Evolutionary conservation across 352 stramenopile species (phyloP).

Genomic region (Blastocystis sp.): DNA sequence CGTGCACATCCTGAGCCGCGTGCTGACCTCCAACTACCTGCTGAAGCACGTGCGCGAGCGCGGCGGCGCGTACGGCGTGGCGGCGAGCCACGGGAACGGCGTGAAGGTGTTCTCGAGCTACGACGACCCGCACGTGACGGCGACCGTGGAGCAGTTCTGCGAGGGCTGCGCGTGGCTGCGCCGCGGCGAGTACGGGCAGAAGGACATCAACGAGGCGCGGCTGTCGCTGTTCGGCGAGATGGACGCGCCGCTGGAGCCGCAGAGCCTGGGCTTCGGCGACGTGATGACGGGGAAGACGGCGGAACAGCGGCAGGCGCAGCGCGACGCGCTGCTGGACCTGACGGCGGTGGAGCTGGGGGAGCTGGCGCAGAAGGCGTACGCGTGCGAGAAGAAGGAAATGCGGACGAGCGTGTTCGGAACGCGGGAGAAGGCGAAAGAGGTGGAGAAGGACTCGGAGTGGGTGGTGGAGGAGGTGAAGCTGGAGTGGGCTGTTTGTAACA

Average conservation of each 20-base stretch:
- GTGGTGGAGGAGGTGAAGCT: constrained; percentile 47
- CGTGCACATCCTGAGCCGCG: constrained; percentile 34
- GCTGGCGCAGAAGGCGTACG: constrained; percentile 5
- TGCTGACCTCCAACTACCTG: constrained; percentile 37
- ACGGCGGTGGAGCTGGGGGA: constrained; percentile 3
- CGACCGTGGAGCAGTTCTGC: constrained; percentile 27
- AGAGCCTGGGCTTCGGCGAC: constrained; percentile 30
- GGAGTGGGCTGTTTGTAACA: not conserved
- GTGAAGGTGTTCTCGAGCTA: constrained; percentile 46
- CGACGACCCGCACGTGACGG: constrained; percentile 43
- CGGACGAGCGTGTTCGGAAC: constrained; percentile 33
- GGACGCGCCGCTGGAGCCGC: constrained; percentile 42
- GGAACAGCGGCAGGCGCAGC: constrained; percentile 5
- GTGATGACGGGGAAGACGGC: constrained; percentile 35
- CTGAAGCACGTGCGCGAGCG: constrained; percentile 55
- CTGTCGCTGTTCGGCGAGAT: constrained; percentile 56
- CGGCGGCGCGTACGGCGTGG: constrained; percentile 51
- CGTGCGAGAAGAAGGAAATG: not conserved
- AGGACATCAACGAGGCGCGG: constrained; percentile 40
- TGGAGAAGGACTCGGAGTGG: constrained; percentile 18
- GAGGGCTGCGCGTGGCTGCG: constrained; percentile 43
- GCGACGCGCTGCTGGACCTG: not conserved
- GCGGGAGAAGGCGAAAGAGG: constrained; percentile 33
- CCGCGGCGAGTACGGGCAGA: not conserved
- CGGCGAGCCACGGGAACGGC: not conserved